phyloP scores from a whole-genome alignment of 2,329 filamentous ascomycete genomes.

The Aspergillus ruber region DNA sequence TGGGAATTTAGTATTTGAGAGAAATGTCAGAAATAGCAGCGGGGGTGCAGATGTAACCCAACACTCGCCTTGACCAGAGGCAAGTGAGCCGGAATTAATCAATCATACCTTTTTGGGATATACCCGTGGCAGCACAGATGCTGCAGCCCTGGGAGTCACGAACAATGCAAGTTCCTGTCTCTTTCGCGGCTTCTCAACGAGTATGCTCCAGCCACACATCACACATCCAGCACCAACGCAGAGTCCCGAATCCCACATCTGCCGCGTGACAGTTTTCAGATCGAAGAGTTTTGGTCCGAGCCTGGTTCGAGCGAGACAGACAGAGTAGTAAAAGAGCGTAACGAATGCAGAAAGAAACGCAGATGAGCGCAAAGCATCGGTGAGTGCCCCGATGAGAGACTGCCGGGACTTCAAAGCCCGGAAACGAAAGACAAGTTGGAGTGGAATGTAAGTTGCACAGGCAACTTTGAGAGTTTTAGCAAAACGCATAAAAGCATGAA shows the following conservation, averaged over 20 bases:
- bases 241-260: slow-evolving; percentile 53
- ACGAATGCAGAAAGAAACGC: slow-evolving; percentile 74
- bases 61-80: not conserved
- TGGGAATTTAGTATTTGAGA: not conserved
- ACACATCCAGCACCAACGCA: slow-evolving; percentile 67
- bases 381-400: slow-evolving; percentile 46
- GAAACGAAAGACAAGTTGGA: slow-evolving; percentile 62
- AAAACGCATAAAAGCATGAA: slow-evolving; percentile 65
- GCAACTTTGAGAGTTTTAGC: slow-evolving; percentile 64
- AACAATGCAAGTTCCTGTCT: slow-evolving; percentile 73
- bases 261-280: slow-evolving; percentile 45
- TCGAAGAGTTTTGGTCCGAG: slow-evolving; percentile 64
- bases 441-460: slow-evolving; percentile 68
- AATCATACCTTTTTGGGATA: slow-evolving; percentile 49
- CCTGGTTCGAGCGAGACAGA: slow-evolving; percentile 69
- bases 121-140: slow-evolving; percentile 64
- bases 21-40: slow-evolving; percentile 1
- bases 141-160: slow-evolving; percentile 70
- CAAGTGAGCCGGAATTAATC: not conserved
- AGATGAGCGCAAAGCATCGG: slow-evolving; percentile 63
- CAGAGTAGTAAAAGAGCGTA: slow-evolving; percentile 73
- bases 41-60: slow-evolving; percentile 1
- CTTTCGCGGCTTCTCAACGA: slow-evolving; percentile 60
- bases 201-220: slow-evolving; percentile 74
- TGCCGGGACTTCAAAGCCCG: slow-evolving; percentile 41